Evolutionary conservation across 2,329 filamentous ascomycete genomes (phyloP).

Genomic region (Podosphaera xanthii): DNA sequence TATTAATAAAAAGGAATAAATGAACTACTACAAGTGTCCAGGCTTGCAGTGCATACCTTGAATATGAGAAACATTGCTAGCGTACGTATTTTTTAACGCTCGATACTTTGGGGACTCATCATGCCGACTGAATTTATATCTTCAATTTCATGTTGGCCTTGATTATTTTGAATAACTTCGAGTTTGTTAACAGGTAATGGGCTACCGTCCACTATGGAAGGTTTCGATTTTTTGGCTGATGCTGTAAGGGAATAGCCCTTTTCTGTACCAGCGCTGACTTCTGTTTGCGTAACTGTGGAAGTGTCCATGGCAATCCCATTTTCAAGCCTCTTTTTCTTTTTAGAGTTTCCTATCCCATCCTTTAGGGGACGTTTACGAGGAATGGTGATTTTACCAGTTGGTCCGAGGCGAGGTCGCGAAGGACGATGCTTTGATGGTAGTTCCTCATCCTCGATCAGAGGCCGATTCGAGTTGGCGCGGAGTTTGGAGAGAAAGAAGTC

Average conservation of each 20-base stretch:
- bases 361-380: slow-evolving; percentile 64
- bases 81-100: slow-evolving; percentile 6
- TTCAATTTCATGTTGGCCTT: slow-evolving; percentile 36
- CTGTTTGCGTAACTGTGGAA: slow-evolving; percentile 11
- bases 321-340: slow-evolving; percentile 69
- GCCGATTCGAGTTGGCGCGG: slow-evolving; percentile 59
- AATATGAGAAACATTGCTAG: no score
- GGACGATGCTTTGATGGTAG: slow-evolving; percentile 68
- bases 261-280: slow-evolving; percentile 18
- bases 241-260: slow-evolving; percentile 20
- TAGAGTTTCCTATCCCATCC: slow-evolving; percentile 52
- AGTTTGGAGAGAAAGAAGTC: slow-evolving; percentile 83
- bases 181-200: slow-evolving; percentile 30
- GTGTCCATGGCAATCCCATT: slow-evolving; percentile 19
- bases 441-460: slow-evolving; percentile 83
- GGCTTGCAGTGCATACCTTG: no score
- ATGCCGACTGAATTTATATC: slow-evolving; percentile 49
- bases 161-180: slow-evolving; percentile 30
- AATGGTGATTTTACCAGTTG: slow-evolving; percentile 67
- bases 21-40: no score
- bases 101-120: slow-evolving; percentile 58
- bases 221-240: slow-evolving; percentile 30
- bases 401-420: slow-evolving; percentile 36
- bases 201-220: slow-evolving; percentile 11
- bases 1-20: no score